These are phyloP conservation scores for Pichia sp. DNA, from an alignment of 1,139 yeast genomes.

Conservation along the genomic window DNA sequence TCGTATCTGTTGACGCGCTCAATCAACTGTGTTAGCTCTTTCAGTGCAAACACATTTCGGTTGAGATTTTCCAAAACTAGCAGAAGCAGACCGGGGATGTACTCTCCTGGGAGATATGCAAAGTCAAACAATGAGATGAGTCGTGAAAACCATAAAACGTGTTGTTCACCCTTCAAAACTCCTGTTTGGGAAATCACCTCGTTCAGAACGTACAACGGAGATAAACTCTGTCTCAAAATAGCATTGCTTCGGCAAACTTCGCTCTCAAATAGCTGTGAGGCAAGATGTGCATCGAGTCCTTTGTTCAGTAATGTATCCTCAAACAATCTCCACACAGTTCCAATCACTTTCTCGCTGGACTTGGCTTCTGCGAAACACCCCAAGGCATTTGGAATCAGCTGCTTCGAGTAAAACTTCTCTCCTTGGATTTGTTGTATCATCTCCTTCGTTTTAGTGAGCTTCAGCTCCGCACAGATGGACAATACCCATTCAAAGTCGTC, in stretches of 20 bases:
- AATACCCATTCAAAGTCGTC: conserved; percentile 81
- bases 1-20: conserved; percentile 21
- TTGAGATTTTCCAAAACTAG: conserved; percentile 17
- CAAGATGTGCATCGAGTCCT: conserved; percentile 39
- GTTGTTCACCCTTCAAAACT: conserved; percentile 3
- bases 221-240: conserved; percentile 22
- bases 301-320: conserved; percentile 54
- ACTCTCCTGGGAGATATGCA: conserved; percentile 57
- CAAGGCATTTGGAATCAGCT: conserved; percentile 54
- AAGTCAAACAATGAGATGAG: conserved; percentile 54
- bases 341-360: conserved; percentile 43
- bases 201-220: conserved; percentile 22
- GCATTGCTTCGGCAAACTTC: conserved; percentile 11
- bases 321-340: conserved; percentile 33
- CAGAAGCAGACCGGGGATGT: conserved; percentile 41
- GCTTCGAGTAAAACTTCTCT: conserved; percentile 23
- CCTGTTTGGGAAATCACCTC: conserved; percentile 8
- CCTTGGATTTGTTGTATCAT: conserved; percentile 30
- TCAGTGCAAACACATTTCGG: conserved; percentile 13
- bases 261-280: conserved; percentile 5
- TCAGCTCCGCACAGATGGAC: conserved; percentile 45
- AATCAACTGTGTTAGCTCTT: conserved; percentile 20
- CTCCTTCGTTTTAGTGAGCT: conserved; percentile 46
- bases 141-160: conserved; percentile 24
- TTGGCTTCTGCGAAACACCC: conserved; percentile 62